Conservation (phyloP, 495 filamentous ascomycete species). For the Parathielavia hyrcaniae region DNA sequence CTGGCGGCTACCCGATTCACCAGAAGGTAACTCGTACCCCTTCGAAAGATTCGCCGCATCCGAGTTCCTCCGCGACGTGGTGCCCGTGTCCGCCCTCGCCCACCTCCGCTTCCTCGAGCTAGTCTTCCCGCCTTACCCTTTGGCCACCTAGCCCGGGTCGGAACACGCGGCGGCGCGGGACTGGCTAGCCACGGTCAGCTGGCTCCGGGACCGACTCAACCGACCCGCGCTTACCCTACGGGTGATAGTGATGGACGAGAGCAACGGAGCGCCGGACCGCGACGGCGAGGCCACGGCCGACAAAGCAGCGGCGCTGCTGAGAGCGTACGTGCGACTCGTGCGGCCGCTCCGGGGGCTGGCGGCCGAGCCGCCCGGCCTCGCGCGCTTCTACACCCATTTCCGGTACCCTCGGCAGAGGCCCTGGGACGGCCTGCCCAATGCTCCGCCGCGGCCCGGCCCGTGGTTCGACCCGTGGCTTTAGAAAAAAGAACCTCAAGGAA, state of each 20-base stretch:
- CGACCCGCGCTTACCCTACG: constrained; percentile 1
- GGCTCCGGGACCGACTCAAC: background rate
- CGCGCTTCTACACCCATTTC: constrained; percentile 10
- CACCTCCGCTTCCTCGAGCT: constrained; percentile 15
- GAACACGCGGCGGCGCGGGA: constrained; percentile 9
- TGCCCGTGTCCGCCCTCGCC: constrained; percentile 10
- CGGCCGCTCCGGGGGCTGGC: constrained; percentile 3
- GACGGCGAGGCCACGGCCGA: background rate
- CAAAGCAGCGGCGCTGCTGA: constrained; percentile 1
- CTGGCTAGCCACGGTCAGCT: constrained; percentile 8
- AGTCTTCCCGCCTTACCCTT: constrained; percentile 11
- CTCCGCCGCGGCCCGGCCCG: constrained; percentile 7
- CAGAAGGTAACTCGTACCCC: constrained; percentile 10
- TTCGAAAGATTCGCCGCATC: constrained; percentile 9
- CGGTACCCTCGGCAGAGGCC: constrained; percentile 1
- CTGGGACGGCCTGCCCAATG: background rate
- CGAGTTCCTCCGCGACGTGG: constrained; percentile 13
- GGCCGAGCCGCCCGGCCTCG: constrained; percentile 4
- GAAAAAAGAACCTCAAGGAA: constrained; percentile 5
- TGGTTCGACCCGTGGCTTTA: constrained; percentile 8
- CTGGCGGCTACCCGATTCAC: constrained; percentile 1
- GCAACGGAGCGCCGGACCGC: constrained; percentile 2
- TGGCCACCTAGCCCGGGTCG: background rate
- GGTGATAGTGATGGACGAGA: background rate
- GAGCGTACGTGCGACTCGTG: background rate